These are phyloP conservation scores for Wickerhamomyces sp. DNA, from an alignment of 1,139 yeast species.

Conservation along the genomic window DNA sequence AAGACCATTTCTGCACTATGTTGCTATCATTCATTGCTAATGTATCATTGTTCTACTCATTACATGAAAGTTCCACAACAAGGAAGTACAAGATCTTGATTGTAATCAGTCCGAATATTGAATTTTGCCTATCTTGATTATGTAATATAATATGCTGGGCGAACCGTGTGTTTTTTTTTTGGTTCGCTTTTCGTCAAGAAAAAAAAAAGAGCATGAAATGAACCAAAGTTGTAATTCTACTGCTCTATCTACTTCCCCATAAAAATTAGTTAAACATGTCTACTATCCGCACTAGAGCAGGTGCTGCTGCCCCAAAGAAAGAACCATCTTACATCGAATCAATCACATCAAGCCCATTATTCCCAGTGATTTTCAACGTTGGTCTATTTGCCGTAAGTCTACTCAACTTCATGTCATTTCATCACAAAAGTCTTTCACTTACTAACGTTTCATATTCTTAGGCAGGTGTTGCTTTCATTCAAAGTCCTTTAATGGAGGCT, in stretches of 20 bases:
- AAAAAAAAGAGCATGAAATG: neutral
- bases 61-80: too few relatives aligned
- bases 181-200: too few relatives aligned
- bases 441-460: constrained; percentile 16
- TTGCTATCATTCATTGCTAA: too few relatives aligned
- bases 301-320: constrained; percentile 17
- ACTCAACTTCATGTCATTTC: neutral
- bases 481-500: constrained; percentile 76
- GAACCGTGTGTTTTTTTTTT: too few relatives aligned
- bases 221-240: neutral
- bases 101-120: too few relatives aligned
- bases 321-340: constrained; percentile 41
- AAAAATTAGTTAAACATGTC: constrained; percentile 7
- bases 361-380: constrained; percentile 58
- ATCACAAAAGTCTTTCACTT: neutral
- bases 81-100: too few relatives aligned
- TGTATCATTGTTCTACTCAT: too few relatives aligned
- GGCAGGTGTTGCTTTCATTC: constrained; percentile 71
- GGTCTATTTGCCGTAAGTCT: constrained; percentile 49
- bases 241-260: neutral
- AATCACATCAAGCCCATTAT: constrained; percentile 57
- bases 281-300: constrained; percentile 10
- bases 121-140: too few relatives aligned
- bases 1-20: too few relatives aligned
- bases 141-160: too few relatives aligned